Evolutionary conservation across 192 early-diverging fungal species (phyloP).

Genomic region (Backusella parvicylindrica): DNA sequence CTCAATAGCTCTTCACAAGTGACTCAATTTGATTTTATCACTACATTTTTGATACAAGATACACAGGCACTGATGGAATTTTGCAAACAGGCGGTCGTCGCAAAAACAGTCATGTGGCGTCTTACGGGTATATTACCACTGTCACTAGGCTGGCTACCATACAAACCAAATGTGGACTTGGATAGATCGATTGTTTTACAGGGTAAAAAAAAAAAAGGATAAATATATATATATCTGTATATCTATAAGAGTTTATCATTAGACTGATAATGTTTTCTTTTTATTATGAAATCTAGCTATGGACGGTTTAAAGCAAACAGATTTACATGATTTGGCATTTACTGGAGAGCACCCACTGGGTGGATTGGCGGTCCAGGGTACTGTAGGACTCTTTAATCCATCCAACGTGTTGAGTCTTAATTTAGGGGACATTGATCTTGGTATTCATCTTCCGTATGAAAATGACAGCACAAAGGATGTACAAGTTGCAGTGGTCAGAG

Average conservation of each 20-base stretch:
- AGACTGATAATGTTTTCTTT: background rate
- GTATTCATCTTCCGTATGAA: constrained; percentile 24
- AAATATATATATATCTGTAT: too few species aligned
- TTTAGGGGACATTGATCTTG: constrained; percentile 32
- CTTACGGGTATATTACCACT: constrained; percentile 1
- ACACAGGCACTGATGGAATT: constrained; percentile 9
- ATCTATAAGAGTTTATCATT: background rate
- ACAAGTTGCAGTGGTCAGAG: constrained; percentile 27
- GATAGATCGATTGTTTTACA: constrained; percentile 8
- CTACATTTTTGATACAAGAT: constrained; percentile 13
- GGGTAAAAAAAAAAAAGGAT: background rate
- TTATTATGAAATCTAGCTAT: constrained; percentile 17
- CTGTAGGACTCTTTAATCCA: constrained; percentile 32
- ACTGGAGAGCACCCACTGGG: constrained; percentile 24
- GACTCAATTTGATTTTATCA: constrained; percentile 24
- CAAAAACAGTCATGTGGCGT: constrained; percentile 11
- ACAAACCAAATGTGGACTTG: background rate
- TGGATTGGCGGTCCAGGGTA: constrained; percentile 18
- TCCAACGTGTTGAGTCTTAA: constrained; percentile 24
- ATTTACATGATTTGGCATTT: constrained; percentile 17
- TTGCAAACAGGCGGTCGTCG: constrained; percentile 18
- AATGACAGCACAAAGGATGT: constrained; percentile 16
- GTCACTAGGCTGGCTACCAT: constrained; percentile 11
- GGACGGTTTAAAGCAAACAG: constrained; percentile 27
- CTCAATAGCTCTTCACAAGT: background rate